Base-by-base conservation (phyloP, 1,284 basidiomycete genomes). In the Sporisorium scitamineum region DNA sequence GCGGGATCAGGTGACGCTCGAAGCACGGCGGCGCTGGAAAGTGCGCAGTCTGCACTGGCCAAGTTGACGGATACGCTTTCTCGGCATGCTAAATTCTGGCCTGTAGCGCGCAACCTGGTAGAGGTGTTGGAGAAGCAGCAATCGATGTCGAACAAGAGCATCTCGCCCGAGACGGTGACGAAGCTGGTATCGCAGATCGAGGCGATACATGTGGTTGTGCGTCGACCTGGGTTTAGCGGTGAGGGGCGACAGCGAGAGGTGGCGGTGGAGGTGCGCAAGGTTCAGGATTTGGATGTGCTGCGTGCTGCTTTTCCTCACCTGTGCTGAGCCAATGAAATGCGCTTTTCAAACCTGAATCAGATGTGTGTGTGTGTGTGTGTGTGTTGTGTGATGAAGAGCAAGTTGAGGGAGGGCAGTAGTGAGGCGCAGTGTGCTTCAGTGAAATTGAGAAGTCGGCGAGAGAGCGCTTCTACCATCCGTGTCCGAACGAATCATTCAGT, bases 161-260 rank as follows among this genome's bases (percentile, higher is more conserved):
- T 62, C 3, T 62, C 59, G 26, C 13, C 54, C 5, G 47, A 59
- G 3, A 59, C 60, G 18, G n/a, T 75, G 6, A 31, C 42, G 14
- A 18, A 34, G 45, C 31, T 75, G 31, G 63, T 65, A 3, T 34
- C 52, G 45, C 67, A 75, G 56, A 45, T 75, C 37, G 67, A 75
- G 51, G 67, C 72, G 34, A 56, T 75, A 14, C 60, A 70, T n/a
- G 32, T 75, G 16, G 44, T 75, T 5, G 72, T 75, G n/a, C 51
- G 72, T 18, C 59, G 71, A 41, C 62, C 71, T 5, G 44, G 27
- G 14, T n/a, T 27, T n/a, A n/a, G n/a, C 37, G 22, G 24, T 8
- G 22, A 39, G 34, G 16, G 47, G 3, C 16, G 14, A 26, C 22
- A 16, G 39, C 31, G 42, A n/a, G 56, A 42, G n/a, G 39, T 18